Evolutionary conservation across 2,329 filamentous ascomycete species (phyloP).

Genomic region (Epicoccum sorghinum): DNA sequence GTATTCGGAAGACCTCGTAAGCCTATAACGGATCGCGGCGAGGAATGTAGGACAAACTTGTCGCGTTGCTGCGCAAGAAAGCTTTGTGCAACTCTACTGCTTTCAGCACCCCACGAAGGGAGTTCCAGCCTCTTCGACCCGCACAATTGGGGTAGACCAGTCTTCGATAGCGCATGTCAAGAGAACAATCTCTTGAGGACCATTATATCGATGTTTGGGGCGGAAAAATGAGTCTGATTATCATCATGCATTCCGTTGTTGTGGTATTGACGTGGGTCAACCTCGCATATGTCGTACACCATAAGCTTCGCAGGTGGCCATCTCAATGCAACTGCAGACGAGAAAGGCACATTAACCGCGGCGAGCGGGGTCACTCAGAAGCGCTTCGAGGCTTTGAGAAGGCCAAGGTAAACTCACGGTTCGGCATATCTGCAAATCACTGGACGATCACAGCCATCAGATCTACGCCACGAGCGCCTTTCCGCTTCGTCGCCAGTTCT

Average conservation of each 20-base stretch:
- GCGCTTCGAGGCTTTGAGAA: neutral
- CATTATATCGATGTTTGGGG: conserved; percentile 11
- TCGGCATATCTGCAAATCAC: conserved; percentile 9
- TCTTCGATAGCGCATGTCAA: neutral
- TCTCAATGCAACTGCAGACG: conserved; percentile 16
- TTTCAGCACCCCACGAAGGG: conserved; percentile 6
- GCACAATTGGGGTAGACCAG: neutral
- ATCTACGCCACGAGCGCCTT: conserved; percentile 25
- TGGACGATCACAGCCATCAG: conserved; percentile 24
- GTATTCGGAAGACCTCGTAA: conserved; percentile 10
- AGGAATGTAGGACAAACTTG: conserved; percentile 17
- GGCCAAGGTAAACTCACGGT: neutral
- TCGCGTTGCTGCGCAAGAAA: conserved; percentile 14
- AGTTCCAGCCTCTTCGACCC: neutral
- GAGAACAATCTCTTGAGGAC: neutral
- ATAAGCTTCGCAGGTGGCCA: conserved; percentile 13
- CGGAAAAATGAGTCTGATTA: conserved; percentile 1
- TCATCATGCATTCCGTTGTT: conserved; percentile 8
- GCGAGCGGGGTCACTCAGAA: conserved; percentile 4
- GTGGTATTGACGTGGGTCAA: conserved; percentile 12
- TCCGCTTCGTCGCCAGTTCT: conserved; percentile 18
- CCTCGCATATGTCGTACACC: conserved; percentile 7
- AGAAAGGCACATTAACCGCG: conserved; percentile 11
- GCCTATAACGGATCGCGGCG: conserved; percentile 6
- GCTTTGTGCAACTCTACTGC: conserved; percentile 14